Base-by-base conservation (phyloP, 352 stramenopile genomes). In the Phytopythium boreale region DNA sequence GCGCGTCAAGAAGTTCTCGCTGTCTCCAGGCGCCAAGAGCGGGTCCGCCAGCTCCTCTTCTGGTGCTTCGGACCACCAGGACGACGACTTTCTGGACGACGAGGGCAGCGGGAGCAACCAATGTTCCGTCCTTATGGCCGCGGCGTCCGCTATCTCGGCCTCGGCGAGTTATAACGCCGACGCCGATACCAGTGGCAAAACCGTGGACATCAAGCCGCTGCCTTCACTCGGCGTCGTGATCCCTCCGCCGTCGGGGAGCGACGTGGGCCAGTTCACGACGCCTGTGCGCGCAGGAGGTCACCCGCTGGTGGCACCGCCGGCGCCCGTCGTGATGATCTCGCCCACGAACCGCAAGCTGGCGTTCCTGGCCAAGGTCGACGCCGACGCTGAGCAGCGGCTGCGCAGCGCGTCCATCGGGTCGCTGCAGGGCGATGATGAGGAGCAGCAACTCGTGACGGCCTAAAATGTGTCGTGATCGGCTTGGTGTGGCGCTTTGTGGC, bases 1-100 rank as follows among this genome's bases (percentile, higher is more conserved):
- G 64, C 70, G 80, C 29, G 74, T 89, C 46, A 92, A 89, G 66
- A 89, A 84, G 66, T 79, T 72, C 19, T 57, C 47, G 6, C 39
- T 24, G 7, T 29, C 44, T 17, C n/a, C 44, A n/a, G 12, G 46
- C 56, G 31, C 56, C 37, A 74, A 74, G 49, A 58, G 46, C 26
- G 39, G 46, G 15, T 50, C 29, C 31, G 52, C 34, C 64, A 39
- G 14, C 46, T 43, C 43, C 29, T 29, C 43, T 20, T 22, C 51
- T 22, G 22, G 24, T 26, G 24, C 27, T 1, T 49, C 36, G 34
- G 44, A 17, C 39, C 43, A 37, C 19, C 52, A 43, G 41, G 43
- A 46, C 19, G 41, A 41, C 14, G 43, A 47, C 26, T n/a, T 24
- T 14, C 2, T 47, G 9, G 53, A 49, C 19, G 34, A 49, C 20